Base-by-base conservation (phyloP, 768 basidiomycete genomes). In the Infundibulicybe gibba region DNA sequence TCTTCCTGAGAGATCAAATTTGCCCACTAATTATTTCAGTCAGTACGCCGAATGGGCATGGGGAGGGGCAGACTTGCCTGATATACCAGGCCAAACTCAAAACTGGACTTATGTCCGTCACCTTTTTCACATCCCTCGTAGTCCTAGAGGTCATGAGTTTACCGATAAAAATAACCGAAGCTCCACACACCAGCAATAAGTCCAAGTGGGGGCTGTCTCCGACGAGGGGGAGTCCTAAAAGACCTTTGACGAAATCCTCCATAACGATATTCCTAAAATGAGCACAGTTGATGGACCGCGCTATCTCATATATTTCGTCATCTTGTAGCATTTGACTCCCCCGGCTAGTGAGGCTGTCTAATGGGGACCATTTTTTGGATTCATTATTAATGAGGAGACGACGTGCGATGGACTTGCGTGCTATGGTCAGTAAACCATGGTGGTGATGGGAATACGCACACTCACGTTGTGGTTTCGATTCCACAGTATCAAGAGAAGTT, bases 381-480 rank as follows among this genome's bases (percentile, higher is more conserved):
- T 54, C 49, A 31, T 60, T 55, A 32, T 50, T 48, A 25, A 49
- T 43, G 11, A 60, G 43, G 20, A 60, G 50, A 15, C 42, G 53
- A n/a, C 49, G 50, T 5, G 59, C 59, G 32, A 58, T 56, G 44
- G 47, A 49, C 59, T 60, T 31, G 11, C 5, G 32, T 14, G 9
- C 15, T 8, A 37, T 12, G 19, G 12, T 16, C n/a, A 19, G 16
- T 31, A 6, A 33, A 41, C n/a, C n/a, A n/a, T 25, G 25, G 25
- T 25, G 25, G 25, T 25, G 25, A 8, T 25, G 3, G 25, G 25
- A 25, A 4, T 25, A 4, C 25, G 25, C 8, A 25, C 8, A 42
- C 56, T 25, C 48, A 60, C 59, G 30, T 60, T 60, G 43, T 60
- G 59, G 34, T 58, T 55, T 31, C 59, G 42, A 43, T 60, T 60